A percentile compares a stretch with the other conserved stretches of the same genome.
Conservation (phyloP, 495 filamentous ascomycete species). For the Halenospora varia region DNA sequence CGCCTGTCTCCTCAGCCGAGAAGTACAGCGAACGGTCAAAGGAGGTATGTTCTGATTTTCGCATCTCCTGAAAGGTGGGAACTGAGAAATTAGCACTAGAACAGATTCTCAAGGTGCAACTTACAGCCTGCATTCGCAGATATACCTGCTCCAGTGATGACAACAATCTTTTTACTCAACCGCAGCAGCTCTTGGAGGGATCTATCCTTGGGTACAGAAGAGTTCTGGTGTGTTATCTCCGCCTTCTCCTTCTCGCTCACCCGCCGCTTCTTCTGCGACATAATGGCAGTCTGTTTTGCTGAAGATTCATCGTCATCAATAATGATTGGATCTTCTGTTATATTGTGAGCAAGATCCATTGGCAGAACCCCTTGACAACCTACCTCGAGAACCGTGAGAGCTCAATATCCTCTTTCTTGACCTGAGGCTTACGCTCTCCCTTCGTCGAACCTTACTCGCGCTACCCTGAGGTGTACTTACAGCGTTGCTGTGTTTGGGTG, state of each 20-base stretch:
- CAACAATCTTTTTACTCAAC: conserved; percentile 20
- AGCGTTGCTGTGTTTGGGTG: conserved; percentile 12
- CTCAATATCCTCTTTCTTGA: conserved; percentile 11
- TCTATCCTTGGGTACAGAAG: conserved; percentile 9
- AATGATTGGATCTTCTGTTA: conserved; percentile 15
- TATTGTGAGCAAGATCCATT: conserved; percentile 10
- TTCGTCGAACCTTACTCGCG: conserved; percentile 11
- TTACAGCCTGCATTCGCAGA: conserved; percentile 15
- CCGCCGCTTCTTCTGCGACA: conserved; percentile 2
- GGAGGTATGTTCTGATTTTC: conserved; percentile 21
- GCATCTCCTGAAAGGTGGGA: conserved; percentile 20
- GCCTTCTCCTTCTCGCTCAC: conserved; percentile 6
- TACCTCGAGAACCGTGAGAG: conserved; percentile 13
- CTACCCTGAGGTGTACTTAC: conserved; percentile 9
- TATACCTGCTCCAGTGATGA: conserved; percentile 14
- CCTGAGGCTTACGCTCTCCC: conserved; percentile 5
- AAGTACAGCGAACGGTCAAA: conserved; percentile 21
- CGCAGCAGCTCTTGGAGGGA: conserved; percentile 16
- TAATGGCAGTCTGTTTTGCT: conserved; percentile 9
- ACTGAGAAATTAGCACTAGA: conserved; percentile 18
- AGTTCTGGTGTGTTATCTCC: conserved; percentile 7
- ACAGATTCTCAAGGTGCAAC: conserved; percentile 17
- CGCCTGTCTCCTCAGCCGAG: conserved; percentile 15
- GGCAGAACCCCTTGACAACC: conserved; percentile 11
- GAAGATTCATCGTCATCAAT: conserved; percentile 16